Percentiles rank a stretch among this genome's conserved stretches.
These are phyloP conservation scores for Gnetum montanum DNA, from an alignment of 75 land plant genomes.

Conservation along the genomic window DNA sequence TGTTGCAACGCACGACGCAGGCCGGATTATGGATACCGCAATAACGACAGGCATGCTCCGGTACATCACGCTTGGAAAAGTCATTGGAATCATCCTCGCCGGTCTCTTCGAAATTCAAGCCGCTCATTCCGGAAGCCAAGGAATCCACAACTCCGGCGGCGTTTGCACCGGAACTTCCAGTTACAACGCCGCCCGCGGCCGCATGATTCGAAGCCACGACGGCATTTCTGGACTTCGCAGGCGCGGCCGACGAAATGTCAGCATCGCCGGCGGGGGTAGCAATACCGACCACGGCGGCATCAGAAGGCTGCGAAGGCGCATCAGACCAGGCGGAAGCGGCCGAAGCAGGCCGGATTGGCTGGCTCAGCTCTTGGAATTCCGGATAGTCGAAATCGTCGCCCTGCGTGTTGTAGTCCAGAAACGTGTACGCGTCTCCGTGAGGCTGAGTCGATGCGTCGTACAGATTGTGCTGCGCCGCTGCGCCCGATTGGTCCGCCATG, in stretches of 20 bases:
- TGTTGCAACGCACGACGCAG: constrained; percentile 89
- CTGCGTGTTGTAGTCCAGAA: constrained; percentile 92
- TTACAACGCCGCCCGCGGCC: constrained; percentile 9
- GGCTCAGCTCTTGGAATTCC: constrained; percentile 58
- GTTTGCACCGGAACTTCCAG: not conserved
- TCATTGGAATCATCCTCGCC: constrained; percentile 60
- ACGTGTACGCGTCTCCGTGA: constrained; percentile 93
- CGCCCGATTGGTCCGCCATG: constrained; percentile 23
- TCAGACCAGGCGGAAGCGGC: constrained; percentile 38
- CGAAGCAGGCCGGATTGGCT: constrained; percentile 55
- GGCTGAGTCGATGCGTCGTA: constrained; percentile 81
- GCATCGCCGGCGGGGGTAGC: not conserved
- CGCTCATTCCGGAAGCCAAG: constrained; percentile 58
- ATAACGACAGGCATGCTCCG: constrained; percentile 93
- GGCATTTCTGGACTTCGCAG: constrained; percentile 5
- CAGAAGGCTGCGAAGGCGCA: constrained; percentile 12
- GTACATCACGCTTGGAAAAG: constrained; percentile 70
- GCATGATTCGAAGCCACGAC: not conserved
- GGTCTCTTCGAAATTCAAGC: constrained; percentile 79
- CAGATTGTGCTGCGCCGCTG: constrained; percentile 20
- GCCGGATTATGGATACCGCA: constrained; percentile 97
- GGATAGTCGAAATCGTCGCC: constrained; percentile 91
- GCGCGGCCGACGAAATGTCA: not conserved
- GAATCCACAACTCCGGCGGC: constrained; percentile 28
- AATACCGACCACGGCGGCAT: constrained; percentile 3